Base-by-base conservation (phyloP, 2,329 filamentous ascomycete genomes). In the Zalaria sp. region DNA sequence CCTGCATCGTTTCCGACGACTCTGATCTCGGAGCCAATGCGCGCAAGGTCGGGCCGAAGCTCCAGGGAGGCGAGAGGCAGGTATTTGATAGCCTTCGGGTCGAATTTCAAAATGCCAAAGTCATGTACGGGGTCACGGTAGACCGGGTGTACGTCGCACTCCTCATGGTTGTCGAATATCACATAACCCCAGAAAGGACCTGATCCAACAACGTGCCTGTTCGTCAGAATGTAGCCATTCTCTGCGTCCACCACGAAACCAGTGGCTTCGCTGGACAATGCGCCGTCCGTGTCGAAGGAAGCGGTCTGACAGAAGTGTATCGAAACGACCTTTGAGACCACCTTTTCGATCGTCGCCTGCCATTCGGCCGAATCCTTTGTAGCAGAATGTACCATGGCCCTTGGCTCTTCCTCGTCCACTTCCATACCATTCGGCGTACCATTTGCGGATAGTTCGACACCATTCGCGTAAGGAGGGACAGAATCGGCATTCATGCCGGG, bases 71-170 rank as follows among this genome's bases (percentile, higher is more conserved):
- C 76, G 25, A 98, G 73, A 6, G 83, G 80, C 87, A 98, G 94
- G 63, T 98, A 96, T 60, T 94, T 94, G 68, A 98, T 93, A 5
- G 82, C 82, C 57, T 86, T 86, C 34, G 91, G 91, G 53, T 98
- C 85, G 66, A 98, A 98, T 56, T 91, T 81, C 39, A 98, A 75
- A 53, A 98, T 93, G 47, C 91, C 91, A 54, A 98, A 98, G 62
- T 98, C 91, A 69, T 98, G 91, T 27, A 98, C 89, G 10, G 91
- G 93, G 57, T 98, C 91, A 55, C 91, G 86, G 66, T 98, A 98
- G 39, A 98, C 87, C 5, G 91, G 91, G 57, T 87, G 85, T 38
- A 93, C 89, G 59, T 98, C 91, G 53, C 91, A 91, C 69, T 82
- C 78, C 59, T 98, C 91, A 62, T 98, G 91, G 59, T 98, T 98